A percentile compares a stretch with the other conserved stretches of the same genome.
phyloP scores from a whole-genome alignment of 2,329 filamentous ascomycete species.

The Aureobasidium sp. region DNA sequence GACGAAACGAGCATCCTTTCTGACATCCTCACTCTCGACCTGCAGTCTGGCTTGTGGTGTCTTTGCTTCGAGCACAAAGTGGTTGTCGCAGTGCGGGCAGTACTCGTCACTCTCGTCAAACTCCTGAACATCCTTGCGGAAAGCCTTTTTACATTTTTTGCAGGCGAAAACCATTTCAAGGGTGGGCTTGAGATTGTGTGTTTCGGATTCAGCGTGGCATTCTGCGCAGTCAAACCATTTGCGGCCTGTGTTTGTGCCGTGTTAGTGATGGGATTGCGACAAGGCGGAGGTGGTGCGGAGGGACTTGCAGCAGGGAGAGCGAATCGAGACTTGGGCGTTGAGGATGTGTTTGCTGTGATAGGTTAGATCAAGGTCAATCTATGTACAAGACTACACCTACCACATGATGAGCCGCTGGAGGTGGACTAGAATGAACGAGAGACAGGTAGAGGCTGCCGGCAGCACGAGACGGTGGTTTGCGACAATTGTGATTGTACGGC shows the following conservation, averaged over 20 bases:
- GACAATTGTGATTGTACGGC: neutral
- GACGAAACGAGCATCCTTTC: conserved; percentile 79
- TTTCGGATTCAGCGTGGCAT: conserved; percentile 76
- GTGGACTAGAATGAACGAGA: neutral
- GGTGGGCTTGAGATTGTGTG: conserved; percentile 62
- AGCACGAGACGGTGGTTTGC: neutral
- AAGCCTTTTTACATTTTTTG: conserved; percentile 98
- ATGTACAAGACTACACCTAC: conserved; percentile 12
- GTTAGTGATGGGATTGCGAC: conserved; percentile 10
- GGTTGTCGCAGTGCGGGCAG: conserved; percentile 98
- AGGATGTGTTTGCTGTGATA: conserved; percentile 80
- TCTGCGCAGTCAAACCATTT: conserved; percentile 99
- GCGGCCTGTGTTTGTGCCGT: conserved; percentile 46
- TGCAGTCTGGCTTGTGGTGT: conserved; percentile 75
- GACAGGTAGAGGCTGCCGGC: neutral
- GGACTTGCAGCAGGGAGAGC: conserved; percentile 81
- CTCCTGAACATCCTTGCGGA: conserved; percentile 84
- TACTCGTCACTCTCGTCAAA: conserved; percentile 98
- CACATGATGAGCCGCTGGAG: conserved; percentile 19
- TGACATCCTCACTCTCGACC: conserved; percentile 83
- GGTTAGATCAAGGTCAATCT: conserved; percentile 1
- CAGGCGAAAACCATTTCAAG: conserved; percentile 92
- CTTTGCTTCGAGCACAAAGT: conserved; percentile 85
- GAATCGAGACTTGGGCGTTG: conserved; percentile 94
- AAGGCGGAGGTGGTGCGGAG: neutral